These are phyloP conservation scores for Beauveria australis DNA, from an alignment of 2,329 filamentous ascomycete genomes.

Conservation along the genomic window DNA sequence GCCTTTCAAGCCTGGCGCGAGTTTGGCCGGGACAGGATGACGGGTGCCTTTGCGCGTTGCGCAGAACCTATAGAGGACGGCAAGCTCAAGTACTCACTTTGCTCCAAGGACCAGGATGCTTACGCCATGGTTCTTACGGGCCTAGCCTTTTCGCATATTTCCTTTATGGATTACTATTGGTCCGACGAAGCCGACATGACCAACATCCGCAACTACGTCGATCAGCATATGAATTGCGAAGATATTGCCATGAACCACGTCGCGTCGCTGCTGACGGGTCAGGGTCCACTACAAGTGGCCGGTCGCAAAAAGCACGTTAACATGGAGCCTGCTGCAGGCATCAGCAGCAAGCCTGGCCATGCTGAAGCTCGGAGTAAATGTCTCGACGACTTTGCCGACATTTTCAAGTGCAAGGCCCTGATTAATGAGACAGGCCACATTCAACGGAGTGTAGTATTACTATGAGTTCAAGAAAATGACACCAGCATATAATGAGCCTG, in stretches of 20 bases:
- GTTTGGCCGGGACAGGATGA: slow-evolving; percentile 26
- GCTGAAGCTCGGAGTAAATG: slow-evolving; percentile 25
- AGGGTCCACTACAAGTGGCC: slow-evolving; percentile 26
- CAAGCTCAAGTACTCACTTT: slow-evolving; percentile 25
- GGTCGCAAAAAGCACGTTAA: slow-evolving; percentile 26
- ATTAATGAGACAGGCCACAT: not conserved
- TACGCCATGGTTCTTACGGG: slow-evolving; percentile 31
- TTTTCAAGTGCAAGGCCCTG: slow-evolving; percentile 28
- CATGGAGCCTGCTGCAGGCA: slow-evolving; percentile 23
- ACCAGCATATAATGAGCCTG: not conserved
- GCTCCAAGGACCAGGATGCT: slow-evolving; percentile 20
- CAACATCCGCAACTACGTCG: slow-evolving; percentile 28
- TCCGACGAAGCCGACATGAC: slow-evolving; percentile 24
- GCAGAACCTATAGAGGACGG: slow-evolving; percentile 19
- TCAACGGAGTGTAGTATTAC: not conserved
- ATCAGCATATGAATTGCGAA: slow-evolving; percentile 31
- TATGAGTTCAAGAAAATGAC: not conserved
- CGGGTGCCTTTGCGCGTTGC: slow-evolving; percentile 29
- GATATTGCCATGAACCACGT: slow-evolving; percentile 32
- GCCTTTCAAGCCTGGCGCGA: slow-evolving; percentile 33
- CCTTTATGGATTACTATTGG: slow-evolving; percentile 31
- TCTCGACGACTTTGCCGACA: slow-evolving; percentile 26
- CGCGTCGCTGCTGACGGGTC: slow-evolving; percentile 24
- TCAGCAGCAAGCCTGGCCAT: slow-evolving; percentile 27
- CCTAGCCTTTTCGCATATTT: slow-evolving; percentile 29